phyloP scores from a whole-genome alignment of 139 green algal genomes.

The Picochlorum sp. region DNA sequence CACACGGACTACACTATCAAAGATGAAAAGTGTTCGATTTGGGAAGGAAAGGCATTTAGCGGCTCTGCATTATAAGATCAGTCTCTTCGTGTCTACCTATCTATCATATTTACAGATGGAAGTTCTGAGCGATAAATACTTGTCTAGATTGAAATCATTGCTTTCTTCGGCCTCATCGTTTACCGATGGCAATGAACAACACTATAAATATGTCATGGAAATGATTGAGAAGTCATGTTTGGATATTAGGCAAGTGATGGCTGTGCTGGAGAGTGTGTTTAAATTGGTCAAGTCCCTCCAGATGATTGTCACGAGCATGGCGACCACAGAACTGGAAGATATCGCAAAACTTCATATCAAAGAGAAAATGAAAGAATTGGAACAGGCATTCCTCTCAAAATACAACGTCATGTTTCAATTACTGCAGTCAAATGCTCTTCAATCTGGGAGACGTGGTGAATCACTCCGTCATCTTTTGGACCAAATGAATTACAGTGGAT shows the following conservation, averaged over 20 bases:
- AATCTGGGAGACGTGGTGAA: conserved; percentile 38
- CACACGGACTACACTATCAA: conserved; percentile 40
- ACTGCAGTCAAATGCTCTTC: conserved; percentile 34
- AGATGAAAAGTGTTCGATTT: neutral
- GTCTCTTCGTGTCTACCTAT: conserved; percentile 67
- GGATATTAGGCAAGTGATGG: conserved; percentile 27
- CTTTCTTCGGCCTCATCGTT: conserved; percentile 47
- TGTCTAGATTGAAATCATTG: neutral
- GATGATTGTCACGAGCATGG: conserved; percentile 1
- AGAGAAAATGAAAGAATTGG: neutral
- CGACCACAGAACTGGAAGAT: neutral
- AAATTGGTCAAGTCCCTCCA: conserved; percentile 28
- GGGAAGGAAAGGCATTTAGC: neutral
- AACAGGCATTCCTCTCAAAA: neutral
- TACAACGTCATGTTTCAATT: conserved; percentile 31
- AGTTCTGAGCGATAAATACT: conserved; percentile 67
- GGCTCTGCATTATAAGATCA: conserved; percentile 59
- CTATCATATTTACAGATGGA: conserved; percentile 44
- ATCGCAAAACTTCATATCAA: neutral
- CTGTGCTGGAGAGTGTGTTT: conserved; percentile 49
- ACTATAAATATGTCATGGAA: conserved; percentile 34
- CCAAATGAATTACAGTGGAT: conserved; percentile 72
- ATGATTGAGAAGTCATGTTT: conserved; percentile 54
- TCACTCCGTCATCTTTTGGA: conserved; percentile 67
- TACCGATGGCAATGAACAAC: conserved; percentile 45